Base-by-base conservation (phyloP, 257 asterid species). In the Ocimum tenuiflorum region DNA sequence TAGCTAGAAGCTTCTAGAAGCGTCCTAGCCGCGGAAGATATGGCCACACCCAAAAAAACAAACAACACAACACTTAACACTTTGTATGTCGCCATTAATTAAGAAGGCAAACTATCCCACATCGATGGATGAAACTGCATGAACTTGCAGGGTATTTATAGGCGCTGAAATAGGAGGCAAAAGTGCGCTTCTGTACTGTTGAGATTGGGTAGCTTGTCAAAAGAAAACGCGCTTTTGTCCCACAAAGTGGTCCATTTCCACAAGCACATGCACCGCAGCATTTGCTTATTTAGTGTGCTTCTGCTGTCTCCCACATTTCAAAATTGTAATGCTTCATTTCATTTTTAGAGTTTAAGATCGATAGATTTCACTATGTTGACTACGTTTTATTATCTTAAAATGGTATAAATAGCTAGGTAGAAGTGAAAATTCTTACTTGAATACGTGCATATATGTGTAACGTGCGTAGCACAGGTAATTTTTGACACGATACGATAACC, bases 261-360 rank as follows among this genome's bases (percentile, higher is more conserved):
- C 33, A 42, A 79, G 56, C 73, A 63, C 82, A 81, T 67, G 67
- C 71, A 18, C 13, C 27, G 67, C 71, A 18, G 27, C 27, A 18
- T 10, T 3, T 20, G 19, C 29, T 51, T 6, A 8, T 17, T 17
- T 49, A 81, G 83, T 87, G 95, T 79, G 91, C 78, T 74, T 81
- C 14, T 81, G 86, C 87, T 85, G 92, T 85, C 72, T 67, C 70
- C 90, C 95, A 87, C 83, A 81, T 73, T 45, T 62, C 49, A 67
- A 3, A 15, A 3, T 29, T 50, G 10, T 20, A 48, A 10, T 50
- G 31, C 31, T 50, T 51, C 58, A 11, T 20, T 50, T 5, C 6
- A 31, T 31, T 5, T 0, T 31, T 3, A 49, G n/a, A 4, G 31
- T n/a, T n/a, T n/a, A n/a, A 27, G 31, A 27, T 27, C 4, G 4